These are phyloP conservation scores for Penicillium flavigenum DNA, from an alignment of 495 filamentous ascomycete species.

Conservation along the genomic window DNA sequence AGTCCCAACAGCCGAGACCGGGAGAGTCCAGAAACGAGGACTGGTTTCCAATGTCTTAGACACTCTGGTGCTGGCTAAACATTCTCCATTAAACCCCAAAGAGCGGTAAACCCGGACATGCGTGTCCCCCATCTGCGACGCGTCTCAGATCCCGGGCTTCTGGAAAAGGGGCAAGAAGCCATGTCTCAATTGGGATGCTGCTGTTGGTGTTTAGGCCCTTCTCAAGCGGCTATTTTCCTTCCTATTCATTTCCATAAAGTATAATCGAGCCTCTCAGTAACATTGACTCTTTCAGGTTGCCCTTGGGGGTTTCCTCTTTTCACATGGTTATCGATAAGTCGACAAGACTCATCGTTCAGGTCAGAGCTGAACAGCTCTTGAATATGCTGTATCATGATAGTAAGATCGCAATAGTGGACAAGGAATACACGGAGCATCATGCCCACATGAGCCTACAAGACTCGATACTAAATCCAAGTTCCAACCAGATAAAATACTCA, in stretches of 20 bases:
- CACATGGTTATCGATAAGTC: neutral
- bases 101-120: constrained; percentile 25
- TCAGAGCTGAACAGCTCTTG: neutral
- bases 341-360: neutral
- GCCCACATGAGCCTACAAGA: neutral
- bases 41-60: constrained; percentile 30
- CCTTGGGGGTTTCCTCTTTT: neutral
- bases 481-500: neutral
- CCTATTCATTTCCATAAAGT: constrained; percentile 1
- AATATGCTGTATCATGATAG: neutral
- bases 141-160: constrained; percentile 16
- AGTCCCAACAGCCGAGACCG: constrained; percentile 20
- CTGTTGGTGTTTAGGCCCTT: constrained; percentile 18
- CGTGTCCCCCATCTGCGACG: constrained; percentile 11
- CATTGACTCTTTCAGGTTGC: neutral
- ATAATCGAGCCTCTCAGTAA: neutral
- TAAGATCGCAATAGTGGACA: neutral
- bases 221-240: neutral
- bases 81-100: constrained; percentile 16
- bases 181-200: constrained; percentile 24
- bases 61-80: constrained; percentile 7
- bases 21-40: constrained; percentile 9
- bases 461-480: constrained; percentile 4
- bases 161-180: constrained; percentile 22
- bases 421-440: neutral